A percentile compares a stretch with the other conserved stretches of the same genome.
These are phyloP conservation scores for Acrocalymma vagum DNA, from an alignment of 2,329 filamentous ascomycete species.

Conservation along the genomic window DNA sequence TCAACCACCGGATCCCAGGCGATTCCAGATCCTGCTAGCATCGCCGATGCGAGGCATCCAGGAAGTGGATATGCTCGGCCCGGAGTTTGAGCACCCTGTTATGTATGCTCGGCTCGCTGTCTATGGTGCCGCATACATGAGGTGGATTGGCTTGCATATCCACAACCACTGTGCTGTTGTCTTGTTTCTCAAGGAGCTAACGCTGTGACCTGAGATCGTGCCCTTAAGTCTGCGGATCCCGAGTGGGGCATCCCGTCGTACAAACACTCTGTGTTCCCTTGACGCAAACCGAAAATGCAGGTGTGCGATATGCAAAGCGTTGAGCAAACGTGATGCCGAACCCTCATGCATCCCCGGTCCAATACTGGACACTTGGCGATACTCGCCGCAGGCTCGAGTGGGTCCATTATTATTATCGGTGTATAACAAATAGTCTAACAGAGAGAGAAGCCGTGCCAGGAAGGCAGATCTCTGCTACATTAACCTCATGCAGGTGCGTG, in stretches of 20 bases:
- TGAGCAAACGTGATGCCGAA: constrained; percentile 7
- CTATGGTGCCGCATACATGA: constrained; percentile 15
- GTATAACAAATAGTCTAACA: no score
- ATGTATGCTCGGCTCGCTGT: constrained; percentile 11
- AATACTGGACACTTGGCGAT: constrained; percentile 13
- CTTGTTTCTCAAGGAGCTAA: constrained; percentile 16
- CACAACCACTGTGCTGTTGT: constrained; percentile 15
- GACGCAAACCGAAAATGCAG: constrained; percentile 1
- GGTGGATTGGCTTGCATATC: constrained; percentile 9
- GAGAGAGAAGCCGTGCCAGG: no score
- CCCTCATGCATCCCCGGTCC: constrained; percentile 16
- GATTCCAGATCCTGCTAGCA: constrained; percentile 7
- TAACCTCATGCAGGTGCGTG: no score
- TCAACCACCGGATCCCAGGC: constrained; percentile 6
- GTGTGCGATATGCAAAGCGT: constrained; percentile 10
- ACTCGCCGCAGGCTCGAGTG: constrained; percentile 8
- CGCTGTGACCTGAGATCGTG: constrained; percentile 26
- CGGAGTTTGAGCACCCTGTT: constrained; percentile 10
- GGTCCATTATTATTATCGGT: constrained; percentile 18
- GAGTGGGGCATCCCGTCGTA: constrained; percentile 16
- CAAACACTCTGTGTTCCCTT: constrained; percentile 2
- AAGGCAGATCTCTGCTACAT: no score
- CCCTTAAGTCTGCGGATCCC: constrained; percentile 26
- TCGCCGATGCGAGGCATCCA: constrained; percentile 16
- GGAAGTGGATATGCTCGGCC: constrained; percentile 25